Evolutionary conservation across 495 filamentous ascomycete genomes (phyloP), one percentile per base, ranked within the genome.

Genomic region (Trichoderma parareesei): DNA sequence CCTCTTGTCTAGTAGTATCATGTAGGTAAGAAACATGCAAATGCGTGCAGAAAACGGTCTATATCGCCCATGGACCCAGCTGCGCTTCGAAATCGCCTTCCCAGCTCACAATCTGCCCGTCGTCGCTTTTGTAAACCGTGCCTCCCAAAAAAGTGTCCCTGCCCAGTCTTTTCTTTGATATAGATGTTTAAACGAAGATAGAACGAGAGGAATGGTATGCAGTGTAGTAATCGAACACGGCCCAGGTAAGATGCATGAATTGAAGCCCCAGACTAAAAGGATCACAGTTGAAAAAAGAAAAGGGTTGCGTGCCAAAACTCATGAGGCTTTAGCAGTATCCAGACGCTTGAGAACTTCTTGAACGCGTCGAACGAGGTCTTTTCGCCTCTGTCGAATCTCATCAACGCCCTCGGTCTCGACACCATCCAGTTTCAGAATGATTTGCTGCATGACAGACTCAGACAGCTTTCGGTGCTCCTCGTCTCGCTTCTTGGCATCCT

Each of bases 361-460:
- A 5, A 88, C 86, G 70, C 92, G 85, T 66, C 78, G 85, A 53
- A 97, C 90, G 37, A 96, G 76, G 7, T 87, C 89, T 72, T 88
- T 89, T 69, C 93, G 82, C 69, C 80, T 83, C 55, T 77, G 78
- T 55, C 93, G 82, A 44, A 85, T 83, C 9, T 83, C 84, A 20
- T 74, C 79, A 68, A 93, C 82, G 6, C 84, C 86, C 20, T 87
- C 84, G 3, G 85, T 88, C 64, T 93, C 90, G 37, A 97, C 87
- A 14, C 81, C 87, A 77, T 97, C 93, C 37, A 93, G 79, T 76
- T 95, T 97, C 69, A 98, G 69, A 65, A 97, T 67, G 7, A 93
- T 82, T 72, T 97, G 90, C 61, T 85, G 82, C 79, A 98, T 77
- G 63, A 97, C 88, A 4, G 86, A 90, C 79, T 97, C 94, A 38